Evolutionary conservation across 805 yeast species (phyloP).

Genomic region (Brettanomyces anomalus): DNA sequence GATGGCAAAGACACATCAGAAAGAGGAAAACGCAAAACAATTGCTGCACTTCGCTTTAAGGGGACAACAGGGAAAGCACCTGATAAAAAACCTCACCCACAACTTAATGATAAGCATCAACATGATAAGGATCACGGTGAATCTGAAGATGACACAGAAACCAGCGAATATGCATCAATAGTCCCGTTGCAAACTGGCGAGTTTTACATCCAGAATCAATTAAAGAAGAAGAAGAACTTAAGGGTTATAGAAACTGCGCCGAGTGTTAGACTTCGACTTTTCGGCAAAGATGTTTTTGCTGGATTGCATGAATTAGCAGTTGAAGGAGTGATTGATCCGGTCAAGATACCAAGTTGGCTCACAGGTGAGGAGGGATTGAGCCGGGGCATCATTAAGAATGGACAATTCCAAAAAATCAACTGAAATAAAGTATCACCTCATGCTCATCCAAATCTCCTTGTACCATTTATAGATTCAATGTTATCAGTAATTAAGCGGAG

Average conservation of each 20-base stretch:
- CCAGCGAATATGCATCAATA: slow-evolving; percentile 38
- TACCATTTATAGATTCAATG: slow-evolving; percentile 17
- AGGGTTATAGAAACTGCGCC: slow-evolving; percentile 14
- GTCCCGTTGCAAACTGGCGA: slow-evolving; percentile 51
- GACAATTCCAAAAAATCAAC: slow-evolving; percentile 19
- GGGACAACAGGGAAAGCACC: slow-evolving; percentile 39
- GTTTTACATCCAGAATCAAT: slow-evolving; percentile 30
- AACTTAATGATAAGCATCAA: slow-evolving; percentile 10
- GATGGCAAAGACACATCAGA: slow-evolving; percentile 3
- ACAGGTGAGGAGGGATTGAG: slow-evolving; percentile 63
- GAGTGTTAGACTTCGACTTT: slow-evolving; percentile 28
- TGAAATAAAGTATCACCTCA: not conserved
- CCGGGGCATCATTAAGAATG: slow-evolving; percentile 38
- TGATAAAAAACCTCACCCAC: slow-evolving; percentile 22
- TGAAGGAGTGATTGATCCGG: slow-evolving; percentile 38
- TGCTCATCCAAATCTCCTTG: slow-evolving; percentile 8
- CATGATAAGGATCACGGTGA: not conserved
- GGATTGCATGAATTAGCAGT: slow-evolving; percentile 66
- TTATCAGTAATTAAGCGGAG: slow-evolving; percentile 16
- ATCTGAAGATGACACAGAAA: slow-evolving; percentile 7
- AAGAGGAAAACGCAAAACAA: slow-evolving; percentile 21
- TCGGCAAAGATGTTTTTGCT: slow-evolving; percentile 68
- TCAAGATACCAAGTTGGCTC: slow-evolving; percentile 63
- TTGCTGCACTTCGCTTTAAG: slow-evolving; percentile 53
- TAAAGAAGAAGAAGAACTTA: slow-evolving; percentile 8